Evolutionary conservation across 2,329 filamentous ascomycete genomes (phyloP).

Genomic region (Microdochium nivale): DNA sequence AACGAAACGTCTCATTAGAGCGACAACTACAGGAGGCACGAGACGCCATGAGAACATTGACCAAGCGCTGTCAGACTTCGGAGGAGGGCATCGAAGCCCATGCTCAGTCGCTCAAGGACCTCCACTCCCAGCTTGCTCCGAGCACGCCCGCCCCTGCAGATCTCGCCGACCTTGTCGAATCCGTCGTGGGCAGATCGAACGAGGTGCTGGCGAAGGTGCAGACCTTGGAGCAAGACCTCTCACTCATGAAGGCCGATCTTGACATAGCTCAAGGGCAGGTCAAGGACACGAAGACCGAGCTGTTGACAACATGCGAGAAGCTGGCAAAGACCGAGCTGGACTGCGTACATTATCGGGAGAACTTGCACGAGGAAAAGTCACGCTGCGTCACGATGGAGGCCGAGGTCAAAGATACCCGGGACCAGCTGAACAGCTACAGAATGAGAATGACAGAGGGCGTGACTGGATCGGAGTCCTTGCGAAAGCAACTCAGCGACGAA

Average conservation of each 20-base stretch:
- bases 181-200: constrained; percentile 47
- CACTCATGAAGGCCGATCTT: constrained; percentile 54
- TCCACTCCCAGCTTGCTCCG: constrained; percentile 50
- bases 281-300: constrained; percentile 47
- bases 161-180: constrained; percentile 47
- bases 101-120: constrained; percentile 44
- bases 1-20: constrained; percentile 51
- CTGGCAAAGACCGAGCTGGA: constrained; percentile 43
- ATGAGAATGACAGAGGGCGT: constrained; percentile 72
- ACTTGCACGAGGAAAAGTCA: constrained; percentile 42
- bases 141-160: constrained; percentile 46
- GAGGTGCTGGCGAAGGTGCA: constrained; percentile 52
- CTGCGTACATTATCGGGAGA: constrained; percentile 43
- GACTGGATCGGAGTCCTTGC: constrained; percentile 71
- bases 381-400: constrained; percentile 44
- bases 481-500: constrained; percentile 66
- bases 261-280: constrained; percentile 48
- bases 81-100: constrained; percentile 45
- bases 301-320: constrained; percentile 43
- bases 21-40: constrained; percentile 45
- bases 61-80: constrained; percentile 39
- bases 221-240: constrained; percentile 49
- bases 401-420: constrained; percentile 55
- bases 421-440: constrained; percentile 60
- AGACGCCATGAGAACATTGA: constrained; percentile 43